Percentiles rank a stretch among this genome's conserved stretches.
phyloP scores from a whole-genome alignment of 2,329 filamentous ascomycete genomes.

The Trichoderma endophyticum region DNA sequence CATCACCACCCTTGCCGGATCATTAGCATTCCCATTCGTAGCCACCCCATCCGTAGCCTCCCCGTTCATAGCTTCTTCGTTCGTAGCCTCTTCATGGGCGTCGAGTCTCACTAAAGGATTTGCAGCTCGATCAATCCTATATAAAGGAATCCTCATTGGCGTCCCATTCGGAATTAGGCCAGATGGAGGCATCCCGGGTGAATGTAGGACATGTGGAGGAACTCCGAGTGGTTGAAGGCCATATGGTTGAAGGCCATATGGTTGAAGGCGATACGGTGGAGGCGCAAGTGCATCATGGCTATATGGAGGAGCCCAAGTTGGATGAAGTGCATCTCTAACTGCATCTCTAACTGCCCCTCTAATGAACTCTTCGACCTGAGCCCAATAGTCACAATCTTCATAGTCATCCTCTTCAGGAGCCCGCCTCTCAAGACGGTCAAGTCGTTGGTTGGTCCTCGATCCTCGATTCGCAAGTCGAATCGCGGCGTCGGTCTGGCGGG shows the following conservation, averaged over 20 bases:
- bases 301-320: not conserved
- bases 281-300: not conserved
- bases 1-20: too few relatives aligned
- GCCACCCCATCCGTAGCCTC: too few relatives aligned
- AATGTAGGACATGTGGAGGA: not conserved
- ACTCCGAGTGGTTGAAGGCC: not conserved
- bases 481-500: not conserved
- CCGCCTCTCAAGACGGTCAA: not conserved
- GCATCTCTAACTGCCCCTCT: not conserved
- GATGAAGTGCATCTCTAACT: too few relatives aligned
- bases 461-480: not conserved
- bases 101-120: too few relatives aligned
- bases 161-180: not conserved
- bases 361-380: not conserved
- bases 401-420: not conserved
- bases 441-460: not conserved
- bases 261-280: not conserved
- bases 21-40: too few relatives aligned
- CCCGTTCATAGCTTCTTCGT: too few relatives aligned
- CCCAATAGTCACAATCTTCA: not conserved
- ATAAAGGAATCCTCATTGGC: not conserved
- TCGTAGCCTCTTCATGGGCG: not conserved
- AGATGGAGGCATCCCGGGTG: not conserved
- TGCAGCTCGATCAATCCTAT: not conserved
- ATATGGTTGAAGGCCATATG: too few relatives aligned